Evolutionary conservation across 2,329 filamentous ascomycete genomes (phyloP).

Genomic region (Aplosporella prunicola): DNA sequence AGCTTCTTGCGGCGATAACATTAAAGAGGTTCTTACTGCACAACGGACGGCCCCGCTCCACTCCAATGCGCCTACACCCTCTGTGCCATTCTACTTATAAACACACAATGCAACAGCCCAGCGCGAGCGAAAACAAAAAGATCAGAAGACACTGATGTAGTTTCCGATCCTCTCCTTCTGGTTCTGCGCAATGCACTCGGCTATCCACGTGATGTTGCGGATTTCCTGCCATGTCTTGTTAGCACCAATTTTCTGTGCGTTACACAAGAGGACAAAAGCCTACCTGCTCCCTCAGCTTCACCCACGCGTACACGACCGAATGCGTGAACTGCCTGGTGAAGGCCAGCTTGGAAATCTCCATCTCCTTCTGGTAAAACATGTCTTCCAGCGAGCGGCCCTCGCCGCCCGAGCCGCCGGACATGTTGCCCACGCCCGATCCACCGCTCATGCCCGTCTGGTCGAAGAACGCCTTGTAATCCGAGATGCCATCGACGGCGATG

Average conservation of each 20-base stretch:
- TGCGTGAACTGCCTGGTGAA: slow-evolving; percentile 96
- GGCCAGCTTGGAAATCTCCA: slow-evolving; percentile 91
- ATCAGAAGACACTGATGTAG: slow-evolving; percentile 91
- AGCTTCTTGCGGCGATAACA: no score
- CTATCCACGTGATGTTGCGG: slow-evolving; percentile 98
- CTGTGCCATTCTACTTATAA: no score
- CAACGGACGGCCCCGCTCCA: no score
- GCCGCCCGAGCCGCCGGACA: slow-evolving; percentile 66
- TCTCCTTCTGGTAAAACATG: slow-evolving; percentile 98
- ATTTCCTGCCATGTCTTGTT: slow-evolving; percentile 63
- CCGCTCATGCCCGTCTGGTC: slow-evolving; percentile 75
- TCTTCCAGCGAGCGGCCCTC: slow-evolving; percentile 91
- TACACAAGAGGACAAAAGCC: slow-evolving; percentile 23
- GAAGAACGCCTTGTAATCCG: slow-evolving; percentile 93
- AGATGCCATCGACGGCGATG: slow-evolving; percentile 83
- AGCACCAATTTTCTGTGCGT: slow-evolving; percentile 13
- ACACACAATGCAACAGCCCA: no score
- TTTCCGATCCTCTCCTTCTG: slow-evolving; percentile 98
- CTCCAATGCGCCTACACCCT: no score
- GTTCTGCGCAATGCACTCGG: slow-evolving; percentile 98
- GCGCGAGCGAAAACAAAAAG: no score
- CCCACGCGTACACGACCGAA: slow-evolving; percentile 93
- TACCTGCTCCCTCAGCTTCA: slow-evolving; percentile 95
- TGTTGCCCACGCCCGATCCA: slow-evolving; percentile 68
- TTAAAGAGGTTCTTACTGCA: no score